Evolutionary conservation across 331 rosid species (phyloP).

Genomic region (Telfairia occidentalis): DNA sequence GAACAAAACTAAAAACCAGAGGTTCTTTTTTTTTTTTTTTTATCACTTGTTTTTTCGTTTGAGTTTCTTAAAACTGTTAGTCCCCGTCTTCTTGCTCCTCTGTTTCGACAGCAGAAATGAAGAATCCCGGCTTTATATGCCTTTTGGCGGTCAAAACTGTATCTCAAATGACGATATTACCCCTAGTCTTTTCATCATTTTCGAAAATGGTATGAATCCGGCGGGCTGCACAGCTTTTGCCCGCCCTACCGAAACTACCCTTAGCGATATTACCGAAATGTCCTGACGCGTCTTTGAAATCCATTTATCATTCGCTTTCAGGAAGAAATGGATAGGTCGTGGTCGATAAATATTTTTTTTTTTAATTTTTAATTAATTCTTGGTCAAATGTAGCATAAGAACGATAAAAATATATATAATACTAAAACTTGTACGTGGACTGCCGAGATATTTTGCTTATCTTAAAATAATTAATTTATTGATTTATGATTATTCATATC

Average conservation of each 20-base stretch:
- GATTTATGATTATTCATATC: background rate
- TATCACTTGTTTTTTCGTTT: background rate
- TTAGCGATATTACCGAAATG: background rate
- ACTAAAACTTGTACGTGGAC: background rate
- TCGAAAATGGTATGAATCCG: background rate
- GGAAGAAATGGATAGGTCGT: background rate
- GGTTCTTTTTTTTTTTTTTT: background rate
- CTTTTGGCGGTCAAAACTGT: background rate
- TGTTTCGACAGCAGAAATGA: constrained; percentile 4
- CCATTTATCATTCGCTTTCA: background rate
- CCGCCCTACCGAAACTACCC: background rate
- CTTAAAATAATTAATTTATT: background rate
- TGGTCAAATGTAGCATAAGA: background rate
- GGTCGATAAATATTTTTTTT: background rate
- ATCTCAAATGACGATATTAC: background rate
- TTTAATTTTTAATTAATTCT: background rate
- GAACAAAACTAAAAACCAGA: background rate
- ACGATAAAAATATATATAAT: background rate
- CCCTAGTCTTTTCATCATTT: background rate
- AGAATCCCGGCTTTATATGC: background rate
- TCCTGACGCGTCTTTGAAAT: background rate
- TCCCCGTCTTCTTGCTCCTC: background rate
- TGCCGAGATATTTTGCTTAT: background rate
- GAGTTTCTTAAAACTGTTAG: background rate
- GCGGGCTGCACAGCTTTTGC: background rate